phyloP scores from a whole-genome alignment of 495 filamentous ascomycete genomes.

The Tricharina praecox region DNA sequence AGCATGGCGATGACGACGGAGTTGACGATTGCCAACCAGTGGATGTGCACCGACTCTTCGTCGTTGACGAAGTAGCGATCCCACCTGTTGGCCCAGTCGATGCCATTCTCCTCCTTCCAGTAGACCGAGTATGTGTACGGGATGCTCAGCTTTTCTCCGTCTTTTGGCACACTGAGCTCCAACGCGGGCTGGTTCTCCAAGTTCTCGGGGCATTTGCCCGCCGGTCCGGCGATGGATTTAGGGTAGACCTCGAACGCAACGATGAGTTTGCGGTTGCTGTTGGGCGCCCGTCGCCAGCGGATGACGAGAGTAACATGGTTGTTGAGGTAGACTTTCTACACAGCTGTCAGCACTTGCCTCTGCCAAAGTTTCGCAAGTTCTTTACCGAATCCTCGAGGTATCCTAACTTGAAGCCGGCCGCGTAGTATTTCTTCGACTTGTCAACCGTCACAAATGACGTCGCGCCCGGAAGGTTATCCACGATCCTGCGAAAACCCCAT shows the following conservation, averaged over 20 bases:
- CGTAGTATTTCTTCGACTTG: constrained; percentile 77
- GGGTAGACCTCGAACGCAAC: constrained; percentile 88
- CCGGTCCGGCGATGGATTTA: constrained; percentile 50
- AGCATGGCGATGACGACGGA: constrained; percentile 73
- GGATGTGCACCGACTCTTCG: constrained; percentile 66
- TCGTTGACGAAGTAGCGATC: constrained; percentile 88
- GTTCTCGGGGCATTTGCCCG: constrained; percentile 30
- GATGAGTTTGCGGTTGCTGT: constrained; percentile 59
- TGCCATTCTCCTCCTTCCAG: constrained; percentile 64
- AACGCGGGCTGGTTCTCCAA: constrained; percentile 39
- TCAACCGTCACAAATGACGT: constrained; percentile 87
- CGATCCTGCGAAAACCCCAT: constrained; percentile 39
- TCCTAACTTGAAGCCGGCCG: constrained; percentile 86
- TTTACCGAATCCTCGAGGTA: constrained; percentile 57
- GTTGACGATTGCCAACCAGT: constrained; percentile 88
- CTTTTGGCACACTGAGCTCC: constrained; percentile 41
- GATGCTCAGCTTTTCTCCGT: constrained; percentile 49
- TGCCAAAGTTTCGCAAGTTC: not conserved
- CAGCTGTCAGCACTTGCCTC: not conserved
- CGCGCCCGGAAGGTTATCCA: constrained; percentile 84
- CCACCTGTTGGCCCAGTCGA: constrained; percentile 82
- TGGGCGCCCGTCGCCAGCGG: constrained; percentile 53
- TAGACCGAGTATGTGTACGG: constrained; percentile 89
- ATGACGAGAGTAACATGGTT: constrained; percentile 86
- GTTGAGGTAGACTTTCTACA: constrained; percentile 46